phyloP scores from a whole-genome alignment of 371 early-diverging fungal species.

The Dichotomocladium elegans region DNA sequence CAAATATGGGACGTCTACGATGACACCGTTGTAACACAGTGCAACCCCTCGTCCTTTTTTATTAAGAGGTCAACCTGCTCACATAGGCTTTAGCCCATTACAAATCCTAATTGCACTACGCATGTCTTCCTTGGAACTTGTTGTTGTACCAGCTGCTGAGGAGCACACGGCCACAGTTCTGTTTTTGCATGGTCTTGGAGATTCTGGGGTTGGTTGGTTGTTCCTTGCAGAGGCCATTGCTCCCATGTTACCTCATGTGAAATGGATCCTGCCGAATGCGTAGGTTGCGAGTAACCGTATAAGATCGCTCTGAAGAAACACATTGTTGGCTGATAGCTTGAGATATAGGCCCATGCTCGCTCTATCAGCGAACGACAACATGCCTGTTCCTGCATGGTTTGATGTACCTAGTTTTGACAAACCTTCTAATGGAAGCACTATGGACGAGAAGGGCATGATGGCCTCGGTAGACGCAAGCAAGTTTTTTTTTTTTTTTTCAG shows the following conservation, averaged over 20 bases:
- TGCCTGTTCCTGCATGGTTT: slow-evolving; percentile 59
- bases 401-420: slow-evolving; percentile 65
- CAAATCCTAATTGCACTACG: no score
- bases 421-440: slow-evolving; percentile 37
- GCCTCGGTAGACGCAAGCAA: slow-evolving; percentile 56
- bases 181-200: slow-evolving; percentile 77
- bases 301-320: not conserved
- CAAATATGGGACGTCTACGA: no score
- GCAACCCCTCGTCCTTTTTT: no score
- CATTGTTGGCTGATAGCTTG: not conserved
- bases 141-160: slow-evolving; percentile 40
- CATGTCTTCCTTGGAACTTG: no score
- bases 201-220: slow-evolving; percentile 66
- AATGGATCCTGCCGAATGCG: slow-evolving; percentile 86
- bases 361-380: slow-evolving; percentile 1
- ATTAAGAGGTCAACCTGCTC: no score
- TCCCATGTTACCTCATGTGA: slow-evolving; percentile 66
- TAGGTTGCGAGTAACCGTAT: no score
- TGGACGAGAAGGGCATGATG: slow-evolving; percentile 80
- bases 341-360: not conserved
- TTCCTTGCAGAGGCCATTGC: slow-evolving; percentile 64
- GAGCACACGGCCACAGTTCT: slow-evolving; percentile 78
- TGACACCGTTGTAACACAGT: no score
- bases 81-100: no score
- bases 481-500: no score